These are phyloP conservation scores for Paratinospora sagittata DNA, from an alignment of 164 flowering plant species.

Conservation along the genomic window DNA sequence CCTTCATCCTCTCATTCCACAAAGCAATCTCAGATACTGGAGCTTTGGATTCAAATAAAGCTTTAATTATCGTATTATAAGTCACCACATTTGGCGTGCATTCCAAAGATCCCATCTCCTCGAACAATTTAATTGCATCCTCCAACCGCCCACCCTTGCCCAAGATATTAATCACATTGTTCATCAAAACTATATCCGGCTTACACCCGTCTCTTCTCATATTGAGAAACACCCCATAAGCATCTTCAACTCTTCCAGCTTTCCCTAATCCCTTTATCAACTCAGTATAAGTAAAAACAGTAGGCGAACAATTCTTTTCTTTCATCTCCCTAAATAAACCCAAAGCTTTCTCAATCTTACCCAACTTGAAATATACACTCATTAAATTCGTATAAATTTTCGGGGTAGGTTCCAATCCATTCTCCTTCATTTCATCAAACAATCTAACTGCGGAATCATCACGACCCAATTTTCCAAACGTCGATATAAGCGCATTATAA, in stretches of 20 bases:
- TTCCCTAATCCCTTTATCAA: conserved; percentile 80
- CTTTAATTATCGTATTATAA: conserved; percentile 72
- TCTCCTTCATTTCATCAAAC: conserved; percentile 89
- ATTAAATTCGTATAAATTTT: conserved; percentile 79
- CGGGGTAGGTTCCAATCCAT: conserved; percentile 68
- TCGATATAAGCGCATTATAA: conserved; percentile 63
- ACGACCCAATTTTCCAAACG: conserved; percentile 62
- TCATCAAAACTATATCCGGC: conserved; percentile 82
- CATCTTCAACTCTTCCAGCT: conserved; percentile 77
- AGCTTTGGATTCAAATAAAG: conserved; percentile 57
- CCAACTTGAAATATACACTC: conserved; percentile 56
- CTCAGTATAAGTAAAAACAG: conserved; percentile 88
- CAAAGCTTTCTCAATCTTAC: conserved; percentile 55
- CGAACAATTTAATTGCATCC: conserved; percentile 67
- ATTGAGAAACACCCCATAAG: conserved; percentile 45
- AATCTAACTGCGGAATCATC: conserved; percentile 67
- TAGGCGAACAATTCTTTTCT: conserved; percentile 44
- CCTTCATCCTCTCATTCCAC: conserved; percentile 86
- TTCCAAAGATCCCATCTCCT: conserved; percentile 49
- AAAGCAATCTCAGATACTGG: conserved; percentile 50
- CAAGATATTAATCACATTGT: conserved; percentile 68
- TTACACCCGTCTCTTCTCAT: conserved; percentile 57
- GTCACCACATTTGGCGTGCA: conserved; percentile 79
- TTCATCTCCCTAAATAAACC: conserved; percentile 64
- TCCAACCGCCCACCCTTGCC: conserved; percentile 58